Evolutionary conservation across 192 early-diverging fungal species (phyloP).

Genomic region (Mortierella hygrophila): DNA sequence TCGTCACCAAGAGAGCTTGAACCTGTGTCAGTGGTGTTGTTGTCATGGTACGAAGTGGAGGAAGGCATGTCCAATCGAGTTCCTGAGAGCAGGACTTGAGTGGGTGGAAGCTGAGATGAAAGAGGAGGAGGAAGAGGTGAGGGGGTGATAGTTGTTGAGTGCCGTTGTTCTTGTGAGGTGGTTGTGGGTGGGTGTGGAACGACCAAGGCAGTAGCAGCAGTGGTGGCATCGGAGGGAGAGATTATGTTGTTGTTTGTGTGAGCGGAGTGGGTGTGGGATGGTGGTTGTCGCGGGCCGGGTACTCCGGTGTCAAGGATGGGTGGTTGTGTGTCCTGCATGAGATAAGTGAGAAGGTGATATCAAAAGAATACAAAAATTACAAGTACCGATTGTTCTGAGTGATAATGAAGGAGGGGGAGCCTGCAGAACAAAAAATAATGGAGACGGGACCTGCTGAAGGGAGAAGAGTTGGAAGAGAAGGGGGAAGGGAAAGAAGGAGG

Average conservation of each 20-base stretch:
- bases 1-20: neutral
- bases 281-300: neutral
- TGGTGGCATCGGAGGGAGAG: neutral
- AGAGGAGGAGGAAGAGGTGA: neutral
- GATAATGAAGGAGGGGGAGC: too few relatives aligned
- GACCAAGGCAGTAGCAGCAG: neutral
- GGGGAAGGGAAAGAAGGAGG: too few relatives aligned
- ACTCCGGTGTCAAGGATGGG: neutral
- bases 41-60: neutral
- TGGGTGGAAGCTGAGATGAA: neutral
- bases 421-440: neutral
- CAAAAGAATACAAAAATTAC: too few relatives aligned
- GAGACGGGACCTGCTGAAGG: neutral
- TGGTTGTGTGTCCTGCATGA: constrained; percentile 2
- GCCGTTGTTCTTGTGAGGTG: too few relatives aligned
- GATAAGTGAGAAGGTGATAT: too few relatives aligned
- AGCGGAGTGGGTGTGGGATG: neutral
- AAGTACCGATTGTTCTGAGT: too few relatives aligned
- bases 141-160: neutral
- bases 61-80: neutral
- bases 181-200: too few relatives aligned
- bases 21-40: neutral
- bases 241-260: neutral
- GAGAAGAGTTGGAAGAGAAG: neutral
- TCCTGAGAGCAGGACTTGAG: neutral